phyloP scores from a whole-genome alignment of 2,329 filamentous ascomycete species.

The Elsinoe australis region DNA sequence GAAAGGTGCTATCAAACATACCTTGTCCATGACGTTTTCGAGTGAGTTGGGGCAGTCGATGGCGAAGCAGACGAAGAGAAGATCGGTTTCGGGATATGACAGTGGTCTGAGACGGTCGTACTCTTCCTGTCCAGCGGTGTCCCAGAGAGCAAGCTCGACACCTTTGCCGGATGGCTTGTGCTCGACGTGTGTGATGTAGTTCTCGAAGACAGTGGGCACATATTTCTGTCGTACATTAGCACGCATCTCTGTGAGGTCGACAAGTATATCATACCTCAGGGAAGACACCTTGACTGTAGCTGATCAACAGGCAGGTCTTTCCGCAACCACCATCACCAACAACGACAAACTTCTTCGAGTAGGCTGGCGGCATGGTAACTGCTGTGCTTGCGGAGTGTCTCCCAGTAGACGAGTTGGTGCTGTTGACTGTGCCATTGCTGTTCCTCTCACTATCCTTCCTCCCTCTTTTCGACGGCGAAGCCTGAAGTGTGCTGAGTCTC shows the following conservation, averaged over 20 bases:
- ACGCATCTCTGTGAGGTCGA: neutral
- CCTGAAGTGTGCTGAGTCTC: constrained; percentile 32
- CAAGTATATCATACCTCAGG: constrained; percentile 64
- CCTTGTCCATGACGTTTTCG: constrained; percentile 98
- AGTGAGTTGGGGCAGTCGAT: constrained; percentile 98
- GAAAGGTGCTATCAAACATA: constrained; percentile 36
- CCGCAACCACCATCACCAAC: constrained; percentile 97
- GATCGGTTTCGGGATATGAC: constrained; percentile 94
- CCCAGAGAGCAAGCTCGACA: constrained; percentile 94
- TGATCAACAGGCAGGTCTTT: constrained; percentile 97
- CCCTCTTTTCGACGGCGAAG: constrained; percentile 37
- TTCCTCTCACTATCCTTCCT: constrained; percentile 53
- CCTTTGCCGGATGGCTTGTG: constrained; percentile 85
- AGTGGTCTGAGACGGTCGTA: constrained; percentile 93
- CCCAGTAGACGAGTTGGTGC: constrained; percentile 57
- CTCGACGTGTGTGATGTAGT: constrained; percentile 96
- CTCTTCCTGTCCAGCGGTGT: constrained; percentile 96
- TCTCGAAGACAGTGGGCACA: constrained; percentile 97
- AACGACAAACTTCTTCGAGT: constrained; percentile 98
- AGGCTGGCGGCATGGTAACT: constrained; percentile 81
- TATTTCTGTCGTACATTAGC: constrained; percentile 67
- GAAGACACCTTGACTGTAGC: constrained; percentile 97
- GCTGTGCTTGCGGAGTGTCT: constrained; percentile 73
- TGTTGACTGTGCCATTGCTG: constrained; percentile 87
- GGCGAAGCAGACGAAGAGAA: constrained; percentile 97